Base-by-base conservation (phyloP, 2,329 filamentous ascomycete species). In the Penicillium palitans region DNA sequence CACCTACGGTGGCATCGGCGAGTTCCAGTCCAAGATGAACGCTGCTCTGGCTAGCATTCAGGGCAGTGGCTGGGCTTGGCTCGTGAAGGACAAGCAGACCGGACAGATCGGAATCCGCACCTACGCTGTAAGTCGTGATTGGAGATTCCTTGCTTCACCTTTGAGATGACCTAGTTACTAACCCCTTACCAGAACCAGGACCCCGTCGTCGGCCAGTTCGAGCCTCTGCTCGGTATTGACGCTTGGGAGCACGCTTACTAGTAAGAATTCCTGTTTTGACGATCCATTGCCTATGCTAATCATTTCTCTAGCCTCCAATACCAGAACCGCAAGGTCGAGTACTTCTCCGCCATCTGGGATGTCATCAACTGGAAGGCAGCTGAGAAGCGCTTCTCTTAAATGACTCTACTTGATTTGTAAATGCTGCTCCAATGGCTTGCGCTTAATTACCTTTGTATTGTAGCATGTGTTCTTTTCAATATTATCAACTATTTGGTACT, bases 211-310 rank as follows among this genome's bases (percentile, higher is more conserved):
- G 92, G 92, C 50, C 89, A 89, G 74, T 91, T 89, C 74, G 83
- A 87, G 70, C 93, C 93, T 39, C 81, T 97, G 49, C 80, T 97
- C 47, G 93, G 93, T 57, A 89, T 97, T 70, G 93, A 97, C 80
- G 93, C 92, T 55, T 96, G 92, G 92, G 92, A 96, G 83, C 92
- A 96, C 79, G 92, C 92, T 52, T 96, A 96, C 83, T 96, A 96
- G 82, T 84, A 76, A 79, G 81, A 33, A 29, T 10, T 51, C 12
- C 21, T 52, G 21, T 4, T 35, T 29, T 10, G 41, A 6, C 40
- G 29, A 58, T 60, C 37, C 55, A 31, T 21, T 17, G 41, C n/a
- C 33, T 44, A 17, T 44, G 50, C 66, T 71, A 62, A 73, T 61
- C 15, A 17, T 39, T 40, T 10, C 27, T 58, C 51, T 59, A 85